Evolutionary conservation across 2,329 filamentous ascomycete species (phyloP).

Genomic region (Venturia asperata): DNA sequence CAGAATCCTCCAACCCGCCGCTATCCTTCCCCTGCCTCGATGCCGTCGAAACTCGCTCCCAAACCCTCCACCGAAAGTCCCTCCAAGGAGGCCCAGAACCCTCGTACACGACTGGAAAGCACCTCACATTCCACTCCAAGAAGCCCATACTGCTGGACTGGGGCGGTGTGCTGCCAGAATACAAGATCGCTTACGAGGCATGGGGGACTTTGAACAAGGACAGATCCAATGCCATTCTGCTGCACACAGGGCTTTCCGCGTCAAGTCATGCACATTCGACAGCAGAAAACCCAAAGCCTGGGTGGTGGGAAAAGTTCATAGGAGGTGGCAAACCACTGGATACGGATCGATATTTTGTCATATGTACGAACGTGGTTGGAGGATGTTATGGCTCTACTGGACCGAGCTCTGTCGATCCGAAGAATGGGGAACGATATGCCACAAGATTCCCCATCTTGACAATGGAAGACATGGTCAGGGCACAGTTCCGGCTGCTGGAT

Average conservation of each 20-base stretch:
- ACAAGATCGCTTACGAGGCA: conserved; percentile 85
- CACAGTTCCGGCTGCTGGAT: conserved; percentile 86
- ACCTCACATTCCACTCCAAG: conserved; percentile 65
- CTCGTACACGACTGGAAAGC: conserved; percentile 85
- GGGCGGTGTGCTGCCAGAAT: conserved; percentile 85
- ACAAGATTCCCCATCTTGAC: conserved; percentile 94
- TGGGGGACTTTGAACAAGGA: conserved; percentile 78
- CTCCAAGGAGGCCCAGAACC: conserved; percentile 71
- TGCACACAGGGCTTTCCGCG: conserved; percentile 93
- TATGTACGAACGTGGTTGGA: conserved; percentile 94
- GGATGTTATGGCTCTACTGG: conserved; percentile 95
- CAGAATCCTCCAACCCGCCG: conserved; percentile 33
- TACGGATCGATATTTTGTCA: conserved; percentile 84
- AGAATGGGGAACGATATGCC: conserved; percentile 80
- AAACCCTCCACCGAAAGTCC: conserved; percentile 61
- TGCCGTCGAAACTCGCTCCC: conserved; percentile 45
- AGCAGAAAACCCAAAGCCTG: conserved; percentile 73
- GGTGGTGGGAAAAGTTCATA: conserved; percentile 99
- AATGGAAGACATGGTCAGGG: conserved; percentile 94
- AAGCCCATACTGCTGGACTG: conserved; percentile 81
- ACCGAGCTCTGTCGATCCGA: conserved; percentile 78
- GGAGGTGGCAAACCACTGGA: conserved; percentile 78
- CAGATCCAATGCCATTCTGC: conserved; percentile 78
- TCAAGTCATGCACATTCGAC: conserved; percentile 96
- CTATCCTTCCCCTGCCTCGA: conserved; percentile 38